Conservation (phyloP, 768 basidiomycete genomes). For the Pleurotus eryngii region DNA sequence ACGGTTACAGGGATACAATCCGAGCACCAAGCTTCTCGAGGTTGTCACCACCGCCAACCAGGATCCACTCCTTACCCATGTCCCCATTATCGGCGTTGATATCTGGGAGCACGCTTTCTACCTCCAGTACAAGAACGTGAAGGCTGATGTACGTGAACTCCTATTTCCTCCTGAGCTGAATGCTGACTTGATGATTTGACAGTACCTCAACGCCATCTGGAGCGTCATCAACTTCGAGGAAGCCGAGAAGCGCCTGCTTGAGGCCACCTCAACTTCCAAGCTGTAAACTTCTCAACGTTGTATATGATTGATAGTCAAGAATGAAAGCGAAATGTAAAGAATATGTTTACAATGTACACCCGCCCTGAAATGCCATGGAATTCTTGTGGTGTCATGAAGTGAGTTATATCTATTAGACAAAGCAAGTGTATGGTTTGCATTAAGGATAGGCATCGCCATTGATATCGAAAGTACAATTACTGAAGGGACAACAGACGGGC, state of each 20-base stretch:
- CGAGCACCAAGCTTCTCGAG: slow-evolving; percentile 68
- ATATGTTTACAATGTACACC: no score
- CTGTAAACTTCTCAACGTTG: background rate
- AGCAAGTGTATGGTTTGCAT: no score
- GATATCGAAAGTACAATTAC: no score
- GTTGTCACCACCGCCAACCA: slow-evolving; percentile 93
- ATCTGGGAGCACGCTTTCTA: slow-evolving; percentile 98
- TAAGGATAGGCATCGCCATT: no score
- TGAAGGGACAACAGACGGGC: no score
- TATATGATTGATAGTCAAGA: no score
- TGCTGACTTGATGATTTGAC: background rate
- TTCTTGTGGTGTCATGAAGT: no score
- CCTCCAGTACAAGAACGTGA: slow-evolving; percentile 94
- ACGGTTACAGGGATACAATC: slow-evolving; percentile 60
- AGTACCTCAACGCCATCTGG: slow-evolving; percentile 82
- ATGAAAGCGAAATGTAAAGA: no score
- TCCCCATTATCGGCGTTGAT: slow-evolving; percentile 88
- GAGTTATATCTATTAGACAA: no score
- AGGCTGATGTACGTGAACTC: slow-evolving; percentile 70
- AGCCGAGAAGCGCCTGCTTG: slow-evolving; percentile 62
- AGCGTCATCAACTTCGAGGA: slow-evolving; percentile 70
- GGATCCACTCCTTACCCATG: slow-evolving; percentile 77
- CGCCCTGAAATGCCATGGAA: no score
- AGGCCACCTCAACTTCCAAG: slow-evolving; percentile 25
- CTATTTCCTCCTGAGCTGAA: background rate